Evolutionary conservation across 495 filamentous ascomycete species (phyloP), one percentile per base, ranked within the genome.

Genomic region (Penicillium daleae): DNA sequence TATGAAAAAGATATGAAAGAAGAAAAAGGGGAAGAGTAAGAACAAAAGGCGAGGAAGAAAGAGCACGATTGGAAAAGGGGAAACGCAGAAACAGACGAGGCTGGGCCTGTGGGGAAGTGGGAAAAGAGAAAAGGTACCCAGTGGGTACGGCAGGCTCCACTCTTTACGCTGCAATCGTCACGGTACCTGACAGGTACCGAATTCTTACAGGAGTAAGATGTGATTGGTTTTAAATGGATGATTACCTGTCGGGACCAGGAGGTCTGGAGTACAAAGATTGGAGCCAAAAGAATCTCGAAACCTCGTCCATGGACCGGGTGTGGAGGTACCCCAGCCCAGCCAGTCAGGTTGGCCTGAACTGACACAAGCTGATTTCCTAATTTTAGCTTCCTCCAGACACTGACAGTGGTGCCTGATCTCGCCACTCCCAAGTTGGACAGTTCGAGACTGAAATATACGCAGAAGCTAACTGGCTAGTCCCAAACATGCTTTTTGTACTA

Each of bases 81-180:
- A 60, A 57, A 26, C 27, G 22, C 21, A 58, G 46, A 70, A 70
- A 71, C 61, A 67, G 59, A 67, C n/a, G 67, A 60, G 67, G 69
- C 64, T 70, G 68, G 70, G 63, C 35, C 44, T 62, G 62, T 70
- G 70, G 64, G 65, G 70, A 57, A 61, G 44, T 1, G 49, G n/a
- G 26, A 12, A 15, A 5, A 5, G 22, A 35, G n/a, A 22, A 4
- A 17, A 33, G 9, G 7, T 50, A 50, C 46, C 46, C 3, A 50
- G 46, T 50, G 46, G 46, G 46, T 50, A 50, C 46, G 2, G 6
- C 46, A 13, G 4, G 22, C 46, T 12, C 46, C 22, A 26, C 22
- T n/a, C 0, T 9, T 21, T 54, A n/a, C 31, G 8, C 24, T 60
- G 13, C 56, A 50, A 56, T 64, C 62, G 51, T 12, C 2, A n/a